Evolutionary conservation across 495 filamentous ascomycete genomes (phyloP).

Genomic region (Beverwykella pulmonaria): DNA sequence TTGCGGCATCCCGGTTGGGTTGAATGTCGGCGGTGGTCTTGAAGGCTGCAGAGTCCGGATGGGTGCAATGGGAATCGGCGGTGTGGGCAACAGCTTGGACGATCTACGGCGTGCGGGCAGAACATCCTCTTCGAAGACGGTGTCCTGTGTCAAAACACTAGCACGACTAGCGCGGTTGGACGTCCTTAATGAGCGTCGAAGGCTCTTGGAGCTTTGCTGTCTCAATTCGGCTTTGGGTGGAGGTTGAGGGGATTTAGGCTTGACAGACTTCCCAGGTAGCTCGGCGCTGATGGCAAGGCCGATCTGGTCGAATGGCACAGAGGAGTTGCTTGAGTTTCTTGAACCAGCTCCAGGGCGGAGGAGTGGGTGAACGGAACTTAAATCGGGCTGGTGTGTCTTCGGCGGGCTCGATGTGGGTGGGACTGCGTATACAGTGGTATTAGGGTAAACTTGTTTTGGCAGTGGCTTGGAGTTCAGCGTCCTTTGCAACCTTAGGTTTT

Average conservation of each 20-base stretch:
- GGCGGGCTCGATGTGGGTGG: neutral
- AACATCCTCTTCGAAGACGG: conserved; percentile 38
- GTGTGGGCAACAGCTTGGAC: conserved; percentile 18
- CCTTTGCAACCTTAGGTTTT: neutral
- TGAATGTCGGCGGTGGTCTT: conserved; percentile 8
- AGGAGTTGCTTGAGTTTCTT: conserved; percentile 4
- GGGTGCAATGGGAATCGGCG: conserved; percentile 30
- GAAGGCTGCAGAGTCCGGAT: conserved; percentile 30
- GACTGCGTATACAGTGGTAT: conserved; percentile 1
- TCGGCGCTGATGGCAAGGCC: conserved; percentile 37
- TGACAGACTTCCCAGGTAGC: conserved; percentile 17
- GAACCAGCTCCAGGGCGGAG: conserved; percentile 15
- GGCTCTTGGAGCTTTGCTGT: conserved; percentile 18
- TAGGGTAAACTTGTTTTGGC: neutral
- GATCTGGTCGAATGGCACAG: conserved; percentile 31
- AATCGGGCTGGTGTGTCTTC: neutral
- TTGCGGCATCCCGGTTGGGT: neutral
- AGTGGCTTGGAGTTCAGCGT: neutral
- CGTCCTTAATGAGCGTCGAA: neutral
- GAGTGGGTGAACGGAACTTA: conserved; percentile 19
- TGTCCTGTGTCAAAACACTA: conserved; percentile 31
- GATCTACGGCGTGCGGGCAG: conserved; percentile 20
- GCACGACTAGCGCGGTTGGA: conserved; percentile 12
- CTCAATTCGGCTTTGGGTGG: neutral
- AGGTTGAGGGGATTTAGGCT: conserved; percentile 1